phyloP scores from a whole-genome alignment of 2,329 filamentous ascomycete species.

The Pseudogymnoascus sp. region DNA sequence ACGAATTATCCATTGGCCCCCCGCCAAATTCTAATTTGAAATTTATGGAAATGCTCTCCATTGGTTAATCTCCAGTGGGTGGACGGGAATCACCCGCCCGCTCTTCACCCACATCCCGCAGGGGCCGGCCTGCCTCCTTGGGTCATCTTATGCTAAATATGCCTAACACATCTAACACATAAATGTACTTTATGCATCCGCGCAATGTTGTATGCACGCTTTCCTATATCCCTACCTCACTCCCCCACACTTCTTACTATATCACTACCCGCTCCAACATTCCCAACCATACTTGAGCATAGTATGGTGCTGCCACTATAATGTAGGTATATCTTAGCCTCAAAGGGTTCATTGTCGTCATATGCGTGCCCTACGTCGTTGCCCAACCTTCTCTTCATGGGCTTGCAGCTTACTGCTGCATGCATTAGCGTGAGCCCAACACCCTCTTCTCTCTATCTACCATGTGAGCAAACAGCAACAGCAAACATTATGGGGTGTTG shows the following conservation, averaged over 20 bases:
- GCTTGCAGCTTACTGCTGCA: not conserved
- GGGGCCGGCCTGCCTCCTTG: not conserved
- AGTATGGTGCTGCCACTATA: not conserved
- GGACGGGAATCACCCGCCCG: not conserved
- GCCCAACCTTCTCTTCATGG: conserved; percentile 1
- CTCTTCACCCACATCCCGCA: not conserved
- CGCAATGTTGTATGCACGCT: not conserved
- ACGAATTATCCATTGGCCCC: not conserved
- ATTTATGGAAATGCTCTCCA: not conserved
- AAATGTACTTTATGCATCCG: not conserved
- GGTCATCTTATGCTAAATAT: not conserved
- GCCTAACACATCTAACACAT: not conserved
- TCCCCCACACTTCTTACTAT: not conserved
- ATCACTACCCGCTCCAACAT: not conserved
- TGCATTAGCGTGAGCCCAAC: not conserved
- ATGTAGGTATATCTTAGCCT: not conserved
- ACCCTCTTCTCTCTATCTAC: not conserved
- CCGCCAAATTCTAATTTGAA: not conserved
- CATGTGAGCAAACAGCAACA: not conserved
- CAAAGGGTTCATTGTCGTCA: not conserved
- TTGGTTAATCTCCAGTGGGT: not conserved
- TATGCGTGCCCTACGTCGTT: not conserved
- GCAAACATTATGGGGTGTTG: not conserved
- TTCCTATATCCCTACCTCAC: not conserved
- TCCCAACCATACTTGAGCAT: not conserved